Evolutionary conservation across 805 yeast species (phyloP), one percentile per base, ranked within the genome.

Genomic region (Lipomyces kockii): DNA sequence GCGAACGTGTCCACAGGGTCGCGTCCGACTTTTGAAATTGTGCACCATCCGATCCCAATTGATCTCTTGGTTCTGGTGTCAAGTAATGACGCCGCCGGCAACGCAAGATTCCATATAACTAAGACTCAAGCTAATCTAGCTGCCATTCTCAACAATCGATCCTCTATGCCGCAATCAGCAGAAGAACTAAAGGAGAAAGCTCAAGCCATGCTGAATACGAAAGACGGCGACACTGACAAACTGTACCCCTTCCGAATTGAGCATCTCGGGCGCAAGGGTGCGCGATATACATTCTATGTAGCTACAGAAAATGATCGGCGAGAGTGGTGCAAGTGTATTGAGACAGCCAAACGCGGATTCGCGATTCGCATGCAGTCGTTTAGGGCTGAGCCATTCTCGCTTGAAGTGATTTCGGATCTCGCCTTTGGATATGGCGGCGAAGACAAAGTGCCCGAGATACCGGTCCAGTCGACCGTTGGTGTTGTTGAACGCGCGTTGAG

Each of bases 361-460:
- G 78, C 78, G 46, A 75, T 77, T 12, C 69, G 75, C 2, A 76
- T 76, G 14, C 75, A 72, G 46, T 74, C 80, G 12, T 75, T 77
- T 22, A 81, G 77, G 37, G 75, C 82, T 1, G 89, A 85, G 66
- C 89, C 91, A 0, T 88, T 88, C 74, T 74, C 80, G 9, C 74
- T 89, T 52, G 78, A 80, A 46, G 81, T 85, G 6, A 74, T 91
- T 6, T 80, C 89, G 6, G 89, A 87, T 72, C 81, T 83, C 32
- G 81, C 83, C 63, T 91, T 90, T 77, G 88, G 87, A 1, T 89
- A 88, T 76, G 89, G 86, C n/a, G 22, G 56, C 20, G 83, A 81
- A 2, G 78, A 82, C 7, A 84, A 82, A 53, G 84, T 73, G 63
- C 89, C 78, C 0, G 67, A 66, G 34, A 70, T 77, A 25, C 78